Percentiles rank a stretch among this genome's conserved stretches.
These are phyloP conservation scores for Arthroderma sp. DNA, from an alignment of 2,329 filamentous ascomycete species.

Conservation along the genomic window DNA sequence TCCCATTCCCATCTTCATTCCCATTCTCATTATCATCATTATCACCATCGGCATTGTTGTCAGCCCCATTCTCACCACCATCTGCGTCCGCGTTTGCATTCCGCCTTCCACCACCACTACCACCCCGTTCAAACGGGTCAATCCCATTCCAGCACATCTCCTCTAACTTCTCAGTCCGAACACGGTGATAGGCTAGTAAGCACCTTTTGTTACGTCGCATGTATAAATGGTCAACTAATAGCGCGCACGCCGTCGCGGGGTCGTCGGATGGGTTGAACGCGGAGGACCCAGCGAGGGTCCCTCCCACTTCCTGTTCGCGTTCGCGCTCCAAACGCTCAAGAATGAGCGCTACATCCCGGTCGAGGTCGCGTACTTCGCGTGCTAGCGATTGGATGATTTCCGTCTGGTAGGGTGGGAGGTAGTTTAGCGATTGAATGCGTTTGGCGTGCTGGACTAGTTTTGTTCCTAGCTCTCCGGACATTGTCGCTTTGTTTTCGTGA, in stretches of 20 bases:
- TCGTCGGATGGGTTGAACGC: slow-evolving; percentile 72
- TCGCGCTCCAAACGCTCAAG: slow-evolving; percentile 68
- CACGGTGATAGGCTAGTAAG: slow-evolving; percentile 83
- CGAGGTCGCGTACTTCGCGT: slow-evolving; percentile 83
- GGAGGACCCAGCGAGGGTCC: neutral
- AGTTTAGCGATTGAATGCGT: slow-evolving; percentile 70
- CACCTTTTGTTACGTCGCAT: slow-evolving; percentile 96
- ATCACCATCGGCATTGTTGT: neutral
- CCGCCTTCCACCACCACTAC: neutral
- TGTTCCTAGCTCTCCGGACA: slow-evolving; percentile 81
- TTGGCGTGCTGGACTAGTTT: slow-evolving; percentile 93
- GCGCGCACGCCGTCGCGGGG: slow-evolving; percentile 69
- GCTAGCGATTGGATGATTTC: slow-evolving; percentile 79
- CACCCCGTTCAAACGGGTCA: slow-evolving; percentile 46
- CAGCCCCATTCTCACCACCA: neutral
- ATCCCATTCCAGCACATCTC: slow-evolving; percentile 84
- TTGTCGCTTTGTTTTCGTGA: slow-evolving; percentile 23
- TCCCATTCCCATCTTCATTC: neutral
- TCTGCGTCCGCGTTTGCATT: neutral
- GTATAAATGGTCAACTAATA: slow-evolving; percentile 85
- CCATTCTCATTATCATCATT: slow-evolving; percentile 2
- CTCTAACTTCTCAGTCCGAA: slow-evolving; percentile 80
- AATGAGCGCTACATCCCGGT: slow-evolving; percentile 68
- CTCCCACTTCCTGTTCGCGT: neutral
- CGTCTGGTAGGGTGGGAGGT: slow-evolving; percentile 83